Evolutionary conservation across 768 basidiomycete genomes (phyloP), one percentile per base, ranked within the genome.

Genomic region (Suillus fuscotomentosus): DNA sequence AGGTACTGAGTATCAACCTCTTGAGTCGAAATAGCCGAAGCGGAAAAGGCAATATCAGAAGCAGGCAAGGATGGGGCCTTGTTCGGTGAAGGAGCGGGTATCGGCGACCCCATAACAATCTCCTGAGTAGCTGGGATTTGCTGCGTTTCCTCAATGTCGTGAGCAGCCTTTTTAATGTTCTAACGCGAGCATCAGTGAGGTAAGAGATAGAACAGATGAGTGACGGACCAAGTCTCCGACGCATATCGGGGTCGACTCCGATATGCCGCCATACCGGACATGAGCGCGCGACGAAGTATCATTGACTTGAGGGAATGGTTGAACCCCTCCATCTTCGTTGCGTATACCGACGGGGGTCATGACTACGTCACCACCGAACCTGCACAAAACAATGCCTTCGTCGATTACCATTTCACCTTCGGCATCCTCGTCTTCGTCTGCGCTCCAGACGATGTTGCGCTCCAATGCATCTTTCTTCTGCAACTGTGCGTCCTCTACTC

Each of bases 361-460:
- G 13, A 62, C 5, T 31, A 56, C 47, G 42, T 60, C 62, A 22
- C 61, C 65, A 9, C 60, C 64, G 60, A 66, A 77, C 64, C 60
- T 67, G 59, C 69, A 65, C 38, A 76, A 63, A 62, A 73, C 62
- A 39, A 76, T 71, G 20, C 70, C 70, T 20, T 75, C 72, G 45
- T 70, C 70, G 13, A 69, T 69, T 15, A 70, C 55, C 36, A 83
- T 83, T 60, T 90, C 88, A 10, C 86, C 86, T 13, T 85, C 82
- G 8, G 85, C 87, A 70, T 91, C 89, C 15, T 71, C 68, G 61
- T 87, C 87, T 24, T 79, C 80, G 45, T 88, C 85, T 14, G 82
- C 83, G 64, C 78, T 77, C 91, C 91, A 94, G 10, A 88, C 84
- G 31, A 92, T 75, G 55, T 82, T 86, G 64, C 92, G 83, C 13